Base-by-base conservation (phyloP, 129 eudicot genomes). In the Chrysanthemum makinoi region DNA sequence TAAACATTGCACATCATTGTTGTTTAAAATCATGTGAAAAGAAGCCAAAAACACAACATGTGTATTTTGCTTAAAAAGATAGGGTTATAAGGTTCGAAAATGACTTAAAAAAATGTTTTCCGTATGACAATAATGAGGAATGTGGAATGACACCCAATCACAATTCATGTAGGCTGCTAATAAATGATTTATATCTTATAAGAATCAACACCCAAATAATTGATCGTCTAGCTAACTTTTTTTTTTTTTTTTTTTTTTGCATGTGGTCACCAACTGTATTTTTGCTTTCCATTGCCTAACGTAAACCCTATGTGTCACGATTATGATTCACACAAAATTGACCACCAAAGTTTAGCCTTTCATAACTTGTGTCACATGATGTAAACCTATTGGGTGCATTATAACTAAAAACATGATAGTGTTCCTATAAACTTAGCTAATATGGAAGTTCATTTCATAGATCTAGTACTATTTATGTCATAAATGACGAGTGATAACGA, bases 131-230 rank as follows among this genome's bases (percentile, higher is more conserved):
- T 77, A 43, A 70, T 62, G 71, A 28, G 59, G 65, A 77, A 70
- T 62, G 76, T 70, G 66, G 71, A 77, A 70, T 77, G 81, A 77
- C 76, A 77, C 76, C 81, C 61, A 71, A 62, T 62, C 76, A 75
- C 61, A 71, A 62, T 51, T 75, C 66, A 66, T 19, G 60, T 66
- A 75, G 73, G 51, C 47, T 28, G 59, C 66, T 11, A 24, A 39
- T 39, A 2, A 77, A 77, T 77, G 77, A 77, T 77, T 64, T 43
- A 60, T 7, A 39, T 39, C 46, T 39, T 39, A 1, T 52, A 56
- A 48, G 51, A 24, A 52, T 77, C 75, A 68, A 61, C 61, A 52
- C 66, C 76, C 55, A 62, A 69, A 62, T 77, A 61, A 77, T 68
- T 60, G 58, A 20, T 55, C 55, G 79, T 33, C 59, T 22, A 75